Evolutionary conservation across 306 rosid genomes (phyloP), one percentile per base, ranked within the genome.

Genomic region (Ochetophila trinervis): DNA sequence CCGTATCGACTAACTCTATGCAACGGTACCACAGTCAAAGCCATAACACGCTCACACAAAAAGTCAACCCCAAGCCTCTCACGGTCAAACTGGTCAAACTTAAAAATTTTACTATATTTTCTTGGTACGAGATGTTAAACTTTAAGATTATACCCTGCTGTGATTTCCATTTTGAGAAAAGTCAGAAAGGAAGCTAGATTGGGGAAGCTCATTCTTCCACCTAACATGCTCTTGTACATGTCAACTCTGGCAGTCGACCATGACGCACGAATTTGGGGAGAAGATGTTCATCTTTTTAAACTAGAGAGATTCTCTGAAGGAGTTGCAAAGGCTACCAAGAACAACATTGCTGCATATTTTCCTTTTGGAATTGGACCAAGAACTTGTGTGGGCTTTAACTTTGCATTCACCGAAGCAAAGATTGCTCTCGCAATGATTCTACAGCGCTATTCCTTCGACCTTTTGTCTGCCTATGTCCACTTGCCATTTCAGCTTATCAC

Each of bases 381-480:
- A 40, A 37, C 0, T 22, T 69, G 72, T 51, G 67, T 60, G 21
- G 72, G 80, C 7, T 1, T 52, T 1, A 76, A 70, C 67, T 76
- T 76, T 32, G 67, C 68, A 7, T 37, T 27, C 8, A 76, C 18
- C 12, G 68, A 76, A 76, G 22, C 68, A 44, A 76, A 70, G 59
- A 59, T 76, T 70, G 76, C 68, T 30, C 59, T 76, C 4, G 24
- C 68, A 0, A 76, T 70, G 72, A 76, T 76, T 65, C 59, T 76
- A 20, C 76, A 70, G 42, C 68, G 58, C 63, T 70, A 59, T 21
- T 13, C 45, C 19, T 69, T 76, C 62, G 51, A 68, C 21, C 23
- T 76, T 5, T 70, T 72, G 6, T 59, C 71, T 2, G 65, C 36
- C 23, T 69, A 75, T 20, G 49, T 56, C n/a, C 75, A 69, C 20